A percentile compares a stretch with the other conserved stretches of the same genome.
These are phyloP conservation scores for Lactarius sanguifluus DNA, from an alignment of 768 basidiomycete genomes.

Conservation along the genomic window DNA sequence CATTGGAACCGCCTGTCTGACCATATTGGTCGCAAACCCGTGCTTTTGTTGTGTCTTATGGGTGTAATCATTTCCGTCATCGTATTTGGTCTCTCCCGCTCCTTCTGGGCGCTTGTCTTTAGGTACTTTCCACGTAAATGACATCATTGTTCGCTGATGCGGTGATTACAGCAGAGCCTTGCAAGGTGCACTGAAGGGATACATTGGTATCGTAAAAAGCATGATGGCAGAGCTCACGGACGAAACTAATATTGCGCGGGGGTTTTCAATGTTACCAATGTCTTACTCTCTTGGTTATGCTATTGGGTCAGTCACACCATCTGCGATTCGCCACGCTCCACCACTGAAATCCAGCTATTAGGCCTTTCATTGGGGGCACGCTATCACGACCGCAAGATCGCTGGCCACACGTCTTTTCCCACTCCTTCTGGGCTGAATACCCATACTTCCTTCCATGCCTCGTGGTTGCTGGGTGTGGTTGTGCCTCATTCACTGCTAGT, in stretches of 20 bases:
- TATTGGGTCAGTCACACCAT: background rate
- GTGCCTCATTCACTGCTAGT: background rate
- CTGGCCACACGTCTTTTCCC: conserved; percentile 26
- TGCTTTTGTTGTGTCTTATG: background rate
- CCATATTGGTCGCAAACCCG: background rate
- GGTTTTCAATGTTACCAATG: background rate
- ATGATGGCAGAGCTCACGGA: background rate
- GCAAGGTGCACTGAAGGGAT: background rate
- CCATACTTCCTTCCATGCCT: conserved; percentile 32
- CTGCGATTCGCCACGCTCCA: background rate
- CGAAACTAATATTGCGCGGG: background rate
- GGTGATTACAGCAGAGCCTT: background rate
- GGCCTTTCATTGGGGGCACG: conserved; percentile 20
- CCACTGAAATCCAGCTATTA: too few species aligned
- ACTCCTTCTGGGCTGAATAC: conserved; percentile 28
- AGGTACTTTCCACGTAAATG: background rate
- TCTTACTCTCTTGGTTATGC: background rate
- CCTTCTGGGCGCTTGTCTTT: background rate
- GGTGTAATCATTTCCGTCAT: background rate
- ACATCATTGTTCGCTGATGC: background rate
- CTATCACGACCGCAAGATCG: conserved; percentile 31
- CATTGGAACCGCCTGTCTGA: background rate
- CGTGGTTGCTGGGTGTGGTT: background rate
- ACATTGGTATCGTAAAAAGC: background rate
- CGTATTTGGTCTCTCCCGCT: background rate